phyloP scores from a whole-genome alignment of 139 green algal genomes.

The Chlorella sp. region DNA sequence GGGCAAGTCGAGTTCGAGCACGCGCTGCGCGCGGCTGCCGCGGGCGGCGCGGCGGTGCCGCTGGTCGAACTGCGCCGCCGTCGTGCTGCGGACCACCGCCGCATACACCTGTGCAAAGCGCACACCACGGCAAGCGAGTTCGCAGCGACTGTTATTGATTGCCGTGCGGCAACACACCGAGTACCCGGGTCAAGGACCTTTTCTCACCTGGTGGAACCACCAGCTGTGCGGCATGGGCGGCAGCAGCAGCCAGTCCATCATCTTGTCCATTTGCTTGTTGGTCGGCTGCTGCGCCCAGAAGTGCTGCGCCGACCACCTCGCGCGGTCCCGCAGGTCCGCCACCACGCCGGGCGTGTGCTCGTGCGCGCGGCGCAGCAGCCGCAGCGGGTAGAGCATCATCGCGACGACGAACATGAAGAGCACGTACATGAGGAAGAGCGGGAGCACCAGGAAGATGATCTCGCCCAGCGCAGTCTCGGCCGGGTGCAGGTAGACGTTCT shows the following conservation, averaged over 20 bases:
- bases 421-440: constrained; percentile 2
- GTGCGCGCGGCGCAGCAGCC: background rate
- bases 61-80: background rate
- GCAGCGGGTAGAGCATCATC: background rate
- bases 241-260: constrained; percentile 6
- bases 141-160: too few species aligned
- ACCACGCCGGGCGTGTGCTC: background rate
- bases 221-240: constrained; percentile 6
- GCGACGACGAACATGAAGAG: background rate
- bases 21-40: background rate
- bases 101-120: background rate
- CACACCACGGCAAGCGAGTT: too few species aligned
- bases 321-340: background rate
- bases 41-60: background rate
- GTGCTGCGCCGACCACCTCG: background rate
- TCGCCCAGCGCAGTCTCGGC: background rate
- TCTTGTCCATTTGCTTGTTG: constrained; percentile 5
- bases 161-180: too few species aligned
- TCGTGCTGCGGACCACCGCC: background rate
- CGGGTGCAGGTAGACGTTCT: background rate
- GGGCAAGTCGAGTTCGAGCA: background rate
- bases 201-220: constrained; percentile 6
- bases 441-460: constrained; percentile 1
- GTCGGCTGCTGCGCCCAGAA: background rate
- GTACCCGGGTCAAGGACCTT: too few species aligned